These are phyloP conservation scores for Aspergillus tubingensis DNA, from an alignment of 2,329 filamentous ascomycete species.

Conservation along the genomic window DNA sequence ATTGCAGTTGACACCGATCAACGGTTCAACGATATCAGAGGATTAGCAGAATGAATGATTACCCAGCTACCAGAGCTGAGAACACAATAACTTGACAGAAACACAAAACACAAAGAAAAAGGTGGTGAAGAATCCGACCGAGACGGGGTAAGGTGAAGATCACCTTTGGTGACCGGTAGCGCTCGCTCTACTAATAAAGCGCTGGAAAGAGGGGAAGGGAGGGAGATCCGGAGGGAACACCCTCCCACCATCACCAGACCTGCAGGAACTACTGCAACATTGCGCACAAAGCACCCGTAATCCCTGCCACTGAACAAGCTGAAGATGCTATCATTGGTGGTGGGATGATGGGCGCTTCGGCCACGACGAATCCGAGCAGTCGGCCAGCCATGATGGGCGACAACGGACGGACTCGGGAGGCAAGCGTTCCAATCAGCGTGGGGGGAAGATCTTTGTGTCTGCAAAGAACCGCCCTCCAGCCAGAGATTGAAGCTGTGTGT, in stretches of 20 bases:
- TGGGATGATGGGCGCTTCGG: constrained; percentile 22
- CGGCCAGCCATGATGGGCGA: constrained; percentile 1
- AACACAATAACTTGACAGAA: constrained; percentile 25
- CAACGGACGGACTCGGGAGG: constrained; percentile 13
- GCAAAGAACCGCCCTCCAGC: constrained; percentile 26
- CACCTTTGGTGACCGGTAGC: constrained; percentile 23
- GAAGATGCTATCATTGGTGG: constrained; percentile 21
- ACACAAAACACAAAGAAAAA: constrained; percentile 24
- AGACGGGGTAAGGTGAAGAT: constrained; percentile 23
- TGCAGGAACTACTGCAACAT: constrained; percentile 38
- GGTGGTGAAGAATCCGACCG: constrained; percentile 23
- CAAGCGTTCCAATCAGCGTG: constrained; percentile 19
- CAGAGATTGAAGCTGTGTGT: constrained; percentile 8
- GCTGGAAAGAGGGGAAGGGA: constrained; percentile 7
- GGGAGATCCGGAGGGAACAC: constrained; percentile 21
- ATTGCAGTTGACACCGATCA: constrained; percentile 35
- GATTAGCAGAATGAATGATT: constrained; percentile 27
- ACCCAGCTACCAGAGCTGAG: constrained; percentile 39
- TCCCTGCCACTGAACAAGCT: constrained; percentile 12
- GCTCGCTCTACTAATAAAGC: constrained; percentile 34
- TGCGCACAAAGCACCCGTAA: constrained; percentile 28
- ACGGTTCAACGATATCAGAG: constrained; percentile 28
- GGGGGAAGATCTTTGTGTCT: constrained; percentile 7
- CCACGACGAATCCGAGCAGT: constrained; percentile 10
- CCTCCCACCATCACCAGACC: constrained; percentile 15